Evolutionary conservation across 2,329 filamentous ascomycete genomes (phyloP).

Genomic region (Pyricularia grisea): DNA sequence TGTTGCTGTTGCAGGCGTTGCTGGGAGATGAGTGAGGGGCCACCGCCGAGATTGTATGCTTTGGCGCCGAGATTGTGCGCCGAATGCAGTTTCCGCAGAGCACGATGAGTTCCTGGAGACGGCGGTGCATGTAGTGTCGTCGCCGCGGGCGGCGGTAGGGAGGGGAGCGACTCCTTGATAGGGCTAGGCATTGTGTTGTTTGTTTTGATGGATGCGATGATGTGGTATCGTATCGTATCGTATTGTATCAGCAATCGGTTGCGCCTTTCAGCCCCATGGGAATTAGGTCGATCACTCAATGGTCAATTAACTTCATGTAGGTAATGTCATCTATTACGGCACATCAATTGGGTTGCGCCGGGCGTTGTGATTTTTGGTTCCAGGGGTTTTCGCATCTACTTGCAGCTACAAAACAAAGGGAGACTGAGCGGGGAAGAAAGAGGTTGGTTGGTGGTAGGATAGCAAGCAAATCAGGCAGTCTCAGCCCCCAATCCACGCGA

Average conservation of each 20-base stretch:
- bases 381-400: neutral
- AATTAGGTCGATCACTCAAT: neutral
- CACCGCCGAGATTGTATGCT: slow-evolving; percentile 25
- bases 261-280: neutral
- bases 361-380: neutral
- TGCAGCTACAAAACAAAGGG: neutral
- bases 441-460: neutral
- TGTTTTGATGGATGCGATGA: neutral
- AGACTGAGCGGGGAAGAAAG: neutral
- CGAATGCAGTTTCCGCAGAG: slow-evolving; percentile 65
- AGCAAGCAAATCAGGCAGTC: neutral
- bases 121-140: slow-evolving; percentile 41
- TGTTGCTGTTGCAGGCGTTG: slow-evolving; percentile 38
- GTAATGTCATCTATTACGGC: neutral
- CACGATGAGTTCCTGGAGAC: slow-evolving; percentile 56
- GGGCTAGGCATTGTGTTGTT: slow-evolving; percentile 20
- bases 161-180: slow-evolving; percentile 15
- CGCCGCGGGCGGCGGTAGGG: slow-evolving; percentile 16
- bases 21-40: slow-evolving; percentile 45
- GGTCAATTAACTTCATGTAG: neutral
- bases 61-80: slow-evolving; percentile 59
- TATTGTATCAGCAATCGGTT: neutral
- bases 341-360: neutral
- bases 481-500: neutral
- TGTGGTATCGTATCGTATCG: neutral